Base-by-base conservation (phyloP, 805 yeast genomes). In the Starmerella sp. region DNA sequence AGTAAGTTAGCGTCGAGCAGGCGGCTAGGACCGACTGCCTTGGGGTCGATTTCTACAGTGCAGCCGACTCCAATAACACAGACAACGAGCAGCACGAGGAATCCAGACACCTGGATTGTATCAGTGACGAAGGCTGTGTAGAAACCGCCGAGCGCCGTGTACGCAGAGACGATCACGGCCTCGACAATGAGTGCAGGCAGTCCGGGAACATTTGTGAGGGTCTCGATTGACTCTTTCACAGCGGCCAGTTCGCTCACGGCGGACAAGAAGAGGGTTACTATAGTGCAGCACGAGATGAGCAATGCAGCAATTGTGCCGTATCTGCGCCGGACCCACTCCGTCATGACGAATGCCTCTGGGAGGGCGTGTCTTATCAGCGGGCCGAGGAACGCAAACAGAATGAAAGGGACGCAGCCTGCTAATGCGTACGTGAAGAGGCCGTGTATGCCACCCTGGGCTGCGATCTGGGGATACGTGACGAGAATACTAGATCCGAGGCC, bases 291-390 rank as follows among this genome's bases (percentile, higher is more conserved):
- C n/a, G 93, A 82, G 50, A 90, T 70, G 62, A 87, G 86, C 61
- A 87, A 71, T 0, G 87, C 84, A 3, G 95, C 75, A n/a, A 83
- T 69, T 5, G 75, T 66, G 2, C 96, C 97, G 66, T 77, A 90
- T 62, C 96, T 74, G 48, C 78, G 79, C 65, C 86, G 78, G n/a
- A 87, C 91, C 97, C 97, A 90, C 67, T 90, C 96, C 5, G 96
- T 88, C 62, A 90, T 72, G 32, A 90, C 89, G 67, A 90, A 90
- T 3, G 96, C 97, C 9, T 86, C 80, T 0, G 97, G 97, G 62
- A 95, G 85, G 61, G 78, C 77, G 56, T 73, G 77, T 60, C 96
- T 75, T 56, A 90, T 82, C 8, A 81, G 66, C 1, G 97, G 96
- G 0, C 96, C 96, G 56, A 86, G 70, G 52, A 78, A 77, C 0